phyloP scores from a whole-genome alignment of 176 grass and related monocot species.

The Musa schizocarpa region DNA sequence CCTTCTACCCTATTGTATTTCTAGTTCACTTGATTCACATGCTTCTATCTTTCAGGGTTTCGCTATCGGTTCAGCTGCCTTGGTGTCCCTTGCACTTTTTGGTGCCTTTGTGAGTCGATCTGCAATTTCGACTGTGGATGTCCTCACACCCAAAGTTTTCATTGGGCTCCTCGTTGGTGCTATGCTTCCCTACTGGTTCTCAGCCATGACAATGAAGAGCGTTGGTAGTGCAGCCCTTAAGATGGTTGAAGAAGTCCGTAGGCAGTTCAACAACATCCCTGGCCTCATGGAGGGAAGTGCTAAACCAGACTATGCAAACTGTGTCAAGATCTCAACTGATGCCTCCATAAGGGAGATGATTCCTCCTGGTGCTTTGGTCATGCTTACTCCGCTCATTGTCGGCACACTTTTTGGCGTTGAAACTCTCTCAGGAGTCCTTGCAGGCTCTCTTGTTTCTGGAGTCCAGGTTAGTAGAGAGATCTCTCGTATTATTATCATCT shows the following conservation, averaged over 20 bases:
- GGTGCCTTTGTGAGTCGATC: slow-evolving; percentile 89
- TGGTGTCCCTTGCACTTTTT: slow-evolving; percentile 91
- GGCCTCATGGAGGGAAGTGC: slow-evolving; percentile 76
- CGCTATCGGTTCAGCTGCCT: slow-evolving; percentile 81
- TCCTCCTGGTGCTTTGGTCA: slow-evolving; percentile 79
- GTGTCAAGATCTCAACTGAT: slow-evolving; percentile 95
- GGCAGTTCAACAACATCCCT: slow-evolving; percentile 82
- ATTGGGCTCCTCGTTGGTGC: slow-evolving; percentile 82
- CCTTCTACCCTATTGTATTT: too few relatives aligned
- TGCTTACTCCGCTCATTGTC: slow-evolving; percentile 79
- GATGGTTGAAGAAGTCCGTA: slow-evolving; percentile 91
- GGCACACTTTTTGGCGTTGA: slow-evolving; percentile 80
- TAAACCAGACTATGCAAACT: slow-evolving; percentile 82
- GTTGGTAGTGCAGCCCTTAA: slow-evolving; percentile 81
- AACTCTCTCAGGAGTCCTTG: slow-evolving; percentile 82
- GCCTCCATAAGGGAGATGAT: slow-evolving; percentile 97
- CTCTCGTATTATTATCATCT: background rate
- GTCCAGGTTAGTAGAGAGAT: slow-evolving; percentile 53
- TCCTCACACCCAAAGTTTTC: slow-evolving; percentile 79
- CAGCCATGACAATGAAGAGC: slow-evolving; percentile 97
- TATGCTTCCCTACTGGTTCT: slow-evolving; percentile 96
- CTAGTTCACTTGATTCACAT: too few relatives aligned
- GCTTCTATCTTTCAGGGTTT: slow-evolving; percentile 39
- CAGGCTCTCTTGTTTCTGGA: slow-evolving; percentile 84
- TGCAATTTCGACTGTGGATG: slow-evolving; percentile 58